Evolutionary conservation across 164 flowering plant genomes (phyloP).

Genomic region (Tetrastigma voinierianum): DNA sequence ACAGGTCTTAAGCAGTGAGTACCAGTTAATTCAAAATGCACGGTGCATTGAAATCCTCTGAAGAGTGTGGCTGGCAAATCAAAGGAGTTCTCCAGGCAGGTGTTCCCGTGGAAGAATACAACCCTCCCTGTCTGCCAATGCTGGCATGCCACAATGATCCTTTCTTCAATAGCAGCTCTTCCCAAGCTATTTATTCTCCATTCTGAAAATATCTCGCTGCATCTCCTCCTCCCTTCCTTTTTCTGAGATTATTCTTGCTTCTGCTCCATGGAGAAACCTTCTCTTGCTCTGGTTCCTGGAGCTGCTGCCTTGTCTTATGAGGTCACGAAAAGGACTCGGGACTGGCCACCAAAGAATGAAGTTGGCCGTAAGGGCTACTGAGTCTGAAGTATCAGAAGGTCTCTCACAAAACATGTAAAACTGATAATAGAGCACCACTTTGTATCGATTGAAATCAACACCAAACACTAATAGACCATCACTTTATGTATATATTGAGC

Average conservation of each 20-base stretch:
- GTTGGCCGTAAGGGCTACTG: slow-evolving; percentile 77
- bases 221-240: slow-evolving; percentile 51
- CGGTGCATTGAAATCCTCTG: no score
- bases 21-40: no score
- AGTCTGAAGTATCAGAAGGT: slow-evolving; percentile 38
- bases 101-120: slow-evolving; percentile 80
- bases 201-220: slow-evolving; percentile 43
- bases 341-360: slow-evolving; percentile 97
- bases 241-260: slow-evolving; percentile 60
- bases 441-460: no score
- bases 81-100: slow-evolving; percentile 79
- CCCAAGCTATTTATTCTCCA: slow-evolving; percentile 42
- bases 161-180: slow-evolving; percentile 72
- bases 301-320: slow-evolving; percentile 87
- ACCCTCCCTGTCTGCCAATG: slow-evolving; percentile 91
- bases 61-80: slow-evolving; percentile 89
- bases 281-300: slow-evolving; percentile 73
- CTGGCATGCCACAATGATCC: slow-evolving; percentile 93
- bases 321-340: no score
- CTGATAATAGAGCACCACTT: no score
- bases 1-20: slow-evolving; percentile 41
- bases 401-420: slow-evolving; percentile 42
- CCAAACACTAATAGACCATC: no score
- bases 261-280: slow-evolving; percentile 74
- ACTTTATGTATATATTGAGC: no score